These are phyloP conservation scores for Cardamine occulta DNA, from an alignment of 345 rosid species.

Conservation along the genomic window DNA sequence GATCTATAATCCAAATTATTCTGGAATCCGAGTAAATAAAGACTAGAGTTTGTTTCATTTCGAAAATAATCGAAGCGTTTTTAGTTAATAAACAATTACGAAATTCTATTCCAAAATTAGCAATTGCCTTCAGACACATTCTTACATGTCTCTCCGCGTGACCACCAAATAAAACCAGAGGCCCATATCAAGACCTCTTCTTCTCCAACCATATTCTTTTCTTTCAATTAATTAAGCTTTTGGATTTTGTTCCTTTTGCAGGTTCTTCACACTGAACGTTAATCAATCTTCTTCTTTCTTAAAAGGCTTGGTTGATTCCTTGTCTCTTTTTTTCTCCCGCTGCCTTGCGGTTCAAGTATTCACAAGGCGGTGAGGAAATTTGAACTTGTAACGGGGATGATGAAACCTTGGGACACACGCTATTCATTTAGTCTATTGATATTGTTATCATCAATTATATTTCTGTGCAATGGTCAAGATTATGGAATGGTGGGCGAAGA, in stretches of 20 bases:
- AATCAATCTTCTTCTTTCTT: conserved; percentile 24
- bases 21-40: conserved; percentile 3
- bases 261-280: conserved; percentile 21
- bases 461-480: conserved; percentile 58
- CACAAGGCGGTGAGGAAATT: conserved; percentile 44
- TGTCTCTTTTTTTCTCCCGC: conserved; percentile 19
- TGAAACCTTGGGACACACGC: conserved; percentile 41
- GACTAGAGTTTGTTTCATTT: conserved; percentile 20
- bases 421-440: conserved; percentile 34
- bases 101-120: conserved; percentile 40
- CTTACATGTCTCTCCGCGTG: conserved; percentile 33
- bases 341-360: conserved; percentile 46
- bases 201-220: conserved; percentile 33
- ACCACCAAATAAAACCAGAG: conserved; percentile 43
- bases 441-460: conserved; percentile 15
- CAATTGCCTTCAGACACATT: conserved; percentile 27
- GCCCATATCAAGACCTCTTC: conserved; percentile 34
- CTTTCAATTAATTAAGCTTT: conserved; percentile 12
- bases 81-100: conserved; percentile 29
- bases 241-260: conserved; percentile 10
- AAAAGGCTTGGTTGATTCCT: conserved; percentile 32
- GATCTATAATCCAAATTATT: neutral
- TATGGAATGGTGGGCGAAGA: conserved; percentile 33
- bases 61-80: conserved; percentile 19
- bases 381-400: conserved; percentile 45